These are phyloP conservation scores for Trichocomaceae sp. DNA, from an alignment of 2,329 filamentous ascomycete genomes.

Conservation along the genomic window DNA sequence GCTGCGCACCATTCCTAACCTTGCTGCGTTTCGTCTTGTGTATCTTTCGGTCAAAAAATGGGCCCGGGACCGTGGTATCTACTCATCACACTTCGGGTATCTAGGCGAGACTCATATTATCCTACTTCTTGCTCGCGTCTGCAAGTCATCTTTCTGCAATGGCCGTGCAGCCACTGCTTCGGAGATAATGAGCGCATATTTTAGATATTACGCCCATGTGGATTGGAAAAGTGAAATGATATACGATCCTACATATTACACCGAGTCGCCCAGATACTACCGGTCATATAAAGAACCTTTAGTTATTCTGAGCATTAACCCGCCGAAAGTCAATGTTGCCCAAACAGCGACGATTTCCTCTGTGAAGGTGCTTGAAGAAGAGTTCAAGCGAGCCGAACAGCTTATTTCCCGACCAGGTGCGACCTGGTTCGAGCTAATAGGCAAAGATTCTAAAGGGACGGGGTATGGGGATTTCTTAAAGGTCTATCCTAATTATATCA, in stretches of 20 bases:
- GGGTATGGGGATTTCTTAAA: constrained; percentile 43
- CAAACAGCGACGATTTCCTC: constrained; percentile 50
- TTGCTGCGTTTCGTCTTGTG: constrained; percentile 52
- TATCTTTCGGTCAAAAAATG: constrained; percentile 57
- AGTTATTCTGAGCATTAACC: constrained; percentile 57
- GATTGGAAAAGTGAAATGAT: constrained; percentile 52
- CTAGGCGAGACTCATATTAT: constrained; percentile 60
- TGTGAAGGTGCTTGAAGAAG: constrained; percentile 45
- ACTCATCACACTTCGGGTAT: constrained; percentile 59
- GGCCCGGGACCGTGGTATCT: constrained; percentile 57
- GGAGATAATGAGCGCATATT: constrained; percentile 55
- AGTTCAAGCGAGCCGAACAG: constrained; percentile 45
- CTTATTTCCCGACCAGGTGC: constrained; percentile 32
- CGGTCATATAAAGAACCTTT: constrained; percentile 55
- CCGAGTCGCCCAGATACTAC: constrained; percentile 39
- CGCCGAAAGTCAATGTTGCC: constrained; percentile 56
- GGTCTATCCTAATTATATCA: constrained; percentile 50
- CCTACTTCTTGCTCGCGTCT: constrained; percentile 54
- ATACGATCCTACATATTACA: constrained; percentile 53
- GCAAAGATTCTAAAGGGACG: constrained; percentile 9
- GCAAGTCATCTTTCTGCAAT: constrained; percentile 47
- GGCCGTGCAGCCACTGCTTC: constrained; percentile 37
- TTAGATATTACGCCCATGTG: constrained; percentile 55
- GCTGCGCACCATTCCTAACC: constrained; percentile 53
- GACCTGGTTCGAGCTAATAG: constrained; percentile 43